Conservation (phyloP, 495 filamentous ascomycete genomes). For the Monascus purpureus region DNA sequence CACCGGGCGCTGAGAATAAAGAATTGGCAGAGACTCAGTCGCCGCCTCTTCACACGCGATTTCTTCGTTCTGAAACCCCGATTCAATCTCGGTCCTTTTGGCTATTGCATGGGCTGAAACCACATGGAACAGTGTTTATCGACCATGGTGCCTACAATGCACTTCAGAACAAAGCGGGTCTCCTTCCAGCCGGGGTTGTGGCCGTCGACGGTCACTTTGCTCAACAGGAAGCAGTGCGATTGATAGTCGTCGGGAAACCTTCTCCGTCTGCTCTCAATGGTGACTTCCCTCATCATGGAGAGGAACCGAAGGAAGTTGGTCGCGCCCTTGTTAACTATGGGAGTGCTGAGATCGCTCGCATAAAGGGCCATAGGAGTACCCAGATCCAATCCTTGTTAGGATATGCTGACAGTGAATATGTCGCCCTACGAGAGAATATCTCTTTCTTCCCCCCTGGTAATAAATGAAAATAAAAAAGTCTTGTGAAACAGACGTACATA, state of each 20-base stretch:
- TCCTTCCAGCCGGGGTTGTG: slow-evolving; percentile 82
- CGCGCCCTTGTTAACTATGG: slow-evolving; percentile 89
- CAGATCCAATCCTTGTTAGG: slow-evolving; percentile 69
- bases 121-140: slow-evolving; percentile 84
- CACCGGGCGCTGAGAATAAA: slow-evolving; percentile 2
- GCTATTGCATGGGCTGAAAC: slow-evolving; percentile 86
- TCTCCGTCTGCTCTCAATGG: slow-evolving; percentile 26
- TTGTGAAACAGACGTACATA: no score
- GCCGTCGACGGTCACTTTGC: slow-evolving; percentile 77
- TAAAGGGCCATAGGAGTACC: slow-evolving; percentile 70
- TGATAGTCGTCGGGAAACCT: slow-evolving; percentile 57
- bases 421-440: slow-evolving; percentile 79
- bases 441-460: slow-evolving; percentile 47
- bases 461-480: slow-evolving; percentile 9
- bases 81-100: slow-evolving; percentile 92
- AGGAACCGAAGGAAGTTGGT: slow-evolving; percentile 62
- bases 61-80: slow-evolving; percentile 72
- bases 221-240: slow-evolving; percentile 79
- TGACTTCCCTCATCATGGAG: slow-evolving; percentile 26
- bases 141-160: slow-evolving; percentile 76
- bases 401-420: slow-evolving; percentile 90
- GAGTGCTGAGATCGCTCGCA: slow-evolving; percentile 63
- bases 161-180: slow-evolving; percentile 65
- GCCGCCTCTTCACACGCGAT: slow-evolving; percentile 77
- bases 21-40: slow-evolving; percentile 11